Evolutionary conservation across 2,329 filamentous ascomycete species (phyloP), one percentile per base, ranked within the genome.

Genomic region (Cephalotrichum gorgonifer): DNA sequence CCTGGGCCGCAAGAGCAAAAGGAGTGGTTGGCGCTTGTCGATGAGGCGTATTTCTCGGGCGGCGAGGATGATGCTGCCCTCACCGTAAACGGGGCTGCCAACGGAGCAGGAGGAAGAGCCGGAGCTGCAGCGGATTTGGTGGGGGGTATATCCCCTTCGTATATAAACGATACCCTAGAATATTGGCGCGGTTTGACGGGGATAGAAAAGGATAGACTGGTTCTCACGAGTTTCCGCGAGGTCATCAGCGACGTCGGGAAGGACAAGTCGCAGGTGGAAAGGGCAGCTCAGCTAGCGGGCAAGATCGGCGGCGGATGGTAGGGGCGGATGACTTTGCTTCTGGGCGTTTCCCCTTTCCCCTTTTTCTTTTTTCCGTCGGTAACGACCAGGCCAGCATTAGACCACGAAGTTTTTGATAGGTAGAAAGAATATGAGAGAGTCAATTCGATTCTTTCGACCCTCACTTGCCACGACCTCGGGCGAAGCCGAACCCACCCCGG

Each of bases 221-320:
- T 82, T 50, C 87, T 85, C 64, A 98, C 93, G 50, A 94, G 81
- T 47, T 98, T 88, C 70, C 81, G 93, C 54, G 84, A 90, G 66
- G 91, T 98, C 22, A 83, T 96, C 58, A 96, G 91, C 68, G 88
- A 97, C 63, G 88, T 98, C 41, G 93, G 93, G 46, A 95, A 93
- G 69, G 75, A 78, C 54, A 70, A 76, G 63, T 72, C 74, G 52
- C 85, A 89, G 61, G 84, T 86, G 41, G 86, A 94, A 60, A 79
- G 83, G 52, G 90, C 95, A 38, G 85, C 89, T 51, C 88, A 93
- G 60, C 74, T 98, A 60, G 91, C 91, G 43, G 84, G 88, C 50
- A 93, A 89, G 66, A 86, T 90, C 57, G 93, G 90, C 48, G 93
- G 93, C 48, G 93, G 93, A 23, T 98, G 93, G 93, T 97, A 75